Base-by-base conservation (phyloP, 2,329 filamentous ascomycete genomes). In the Cadophora sp. region DNA sequence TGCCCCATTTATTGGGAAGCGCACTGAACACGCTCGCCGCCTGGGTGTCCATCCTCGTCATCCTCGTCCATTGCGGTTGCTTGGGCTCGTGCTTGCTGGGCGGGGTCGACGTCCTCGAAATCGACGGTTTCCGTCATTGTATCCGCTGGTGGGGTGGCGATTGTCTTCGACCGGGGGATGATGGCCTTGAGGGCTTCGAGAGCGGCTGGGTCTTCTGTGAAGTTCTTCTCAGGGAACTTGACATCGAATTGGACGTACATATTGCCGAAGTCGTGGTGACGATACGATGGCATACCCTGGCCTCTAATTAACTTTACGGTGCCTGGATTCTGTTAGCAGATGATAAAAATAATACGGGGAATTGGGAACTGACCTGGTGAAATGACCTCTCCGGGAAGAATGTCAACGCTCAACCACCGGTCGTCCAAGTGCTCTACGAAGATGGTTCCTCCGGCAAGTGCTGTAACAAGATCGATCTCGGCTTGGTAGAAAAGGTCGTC, bases 351-450 rank as follows among this genome's bases (percentile, higher is more conserved):
- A 14, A 20, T 22, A 3, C 62, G 22, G 41, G 41, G 59, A 58
- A 67, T 36, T 14, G 6, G 4, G n/a, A 18, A 65, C 90, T 81
- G 90, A 96, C 94, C 91, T 81, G 92, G 93, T 77, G 91, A 89
- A 78, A 99, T 97, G 70, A 96, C 94, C 83, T 99, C 96, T 78
- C 96, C 96, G 18, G 96, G 94, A 66, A 92, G 85, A 73, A 99
- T 96, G 66, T 96, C 93, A 62, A 99, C 91, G 66, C 91, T 94
- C 80, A 99, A 84, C 96, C 96, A 99, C 79, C 96, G 89, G 55
- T 99, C 96, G 78, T 99, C 96, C 56, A 99, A 89, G 80, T 99
- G 96, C 85, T 99, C 96, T 74, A 99, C 89, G 81, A 90, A 93
- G 76, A 99, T 90, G 64, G 89, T 91, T 71, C 96, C 96, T 76